These are phyloP conservation scores for Fraxinus paxiana DNA, from an alignment of 305 asterid genomes.

Conservation along the genomic window DNA sequence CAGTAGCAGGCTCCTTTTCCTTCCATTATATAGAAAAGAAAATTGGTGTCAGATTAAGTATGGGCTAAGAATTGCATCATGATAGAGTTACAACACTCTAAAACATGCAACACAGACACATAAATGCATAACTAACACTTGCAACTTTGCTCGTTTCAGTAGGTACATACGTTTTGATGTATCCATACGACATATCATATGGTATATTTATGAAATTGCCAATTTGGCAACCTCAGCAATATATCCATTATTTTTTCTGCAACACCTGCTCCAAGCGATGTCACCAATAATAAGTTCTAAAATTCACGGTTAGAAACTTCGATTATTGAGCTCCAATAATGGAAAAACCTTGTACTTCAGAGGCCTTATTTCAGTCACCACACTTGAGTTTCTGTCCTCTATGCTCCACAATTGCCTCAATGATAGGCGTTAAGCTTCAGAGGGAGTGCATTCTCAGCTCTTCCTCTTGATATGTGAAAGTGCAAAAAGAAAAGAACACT, in stretches of 20 bases:
- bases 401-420: not conserved
- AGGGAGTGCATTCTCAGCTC: not conserved
- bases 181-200: not conserved
- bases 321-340: not conserved
- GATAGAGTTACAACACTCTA: not conserved
- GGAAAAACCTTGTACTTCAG: not conserved
- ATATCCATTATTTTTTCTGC: not conserved
- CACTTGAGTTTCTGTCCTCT: not conserved
- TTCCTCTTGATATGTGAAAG: not conserved
- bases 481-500: not conserved
- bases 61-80: not conserved
- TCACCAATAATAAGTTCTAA: not conserved
- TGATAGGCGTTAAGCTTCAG: not conserved
- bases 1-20: constrained; percentile 59
- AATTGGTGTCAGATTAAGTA: constrained; percentile 4
- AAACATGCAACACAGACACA: not conserved
- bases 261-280: not conserved
- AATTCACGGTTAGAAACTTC: not conserved
- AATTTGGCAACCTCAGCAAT: not conserved
- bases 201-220: not conserved
- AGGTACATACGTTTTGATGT: not conserved
- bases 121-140: not conserved
- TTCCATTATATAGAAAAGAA: constrained; percentile 22
- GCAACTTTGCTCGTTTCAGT: not conserved
- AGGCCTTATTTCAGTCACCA: not conserved